Base-by-base conservation (phyloP, 768 basidiomycete species). In the Phaffia australis region DNA sequence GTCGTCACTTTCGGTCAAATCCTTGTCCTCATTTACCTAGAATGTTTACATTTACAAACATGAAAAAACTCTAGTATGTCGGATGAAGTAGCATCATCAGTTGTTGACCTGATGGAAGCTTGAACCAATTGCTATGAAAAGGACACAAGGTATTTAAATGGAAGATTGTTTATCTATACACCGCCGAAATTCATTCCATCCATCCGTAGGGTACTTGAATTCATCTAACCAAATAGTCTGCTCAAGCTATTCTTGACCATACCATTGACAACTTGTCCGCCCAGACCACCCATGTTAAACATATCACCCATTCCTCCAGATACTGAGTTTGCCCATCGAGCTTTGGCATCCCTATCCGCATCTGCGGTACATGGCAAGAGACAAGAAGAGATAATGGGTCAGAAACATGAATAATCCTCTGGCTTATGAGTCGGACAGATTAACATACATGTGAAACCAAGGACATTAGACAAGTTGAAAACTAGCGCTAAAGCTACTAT, bases 371-470 rank as follows among this genome's bases (percentile, higher is more conserved):
- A 32, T n/a, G 1, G 32, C 21, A 30, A 6, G 55, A 42, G 32
- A 25, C 52, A 55, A 35, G 30, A 27, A 64, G 35, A 9, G 21
- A 48, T 18, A 51, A 29, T 18, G 75, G 73, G 65, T 76, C 76
- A 16, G 42, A n/a, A 80, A 72, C 75, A 46, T 54, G 23, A 23
- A 52, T 54, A 32, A 25, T 19, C 23, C 49, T 88, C 89, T 87
- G 88, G 73, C 90, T 97, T 58, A 91, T 95, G 79, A 95, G 97
- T 14, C 93, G 35, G 32, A 23, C 52, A 57, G 35, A 25, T 19
- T 21, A 46, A 89, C 89, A 87, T 89, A 73, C 90, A 98, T 58
- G 92, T 95, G 79, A 97, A 98, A 15, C 94, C 94, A 61, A 97
- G 80, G n/a, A 86, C 88, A 71, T 97, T 98, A 11, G 89, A 91